Evolutionary conservation across 257 asterid genomes (phyloP), one percentile per base, ranked within the genome.

Genomic region (Ligustrum vulgare): DNA sequence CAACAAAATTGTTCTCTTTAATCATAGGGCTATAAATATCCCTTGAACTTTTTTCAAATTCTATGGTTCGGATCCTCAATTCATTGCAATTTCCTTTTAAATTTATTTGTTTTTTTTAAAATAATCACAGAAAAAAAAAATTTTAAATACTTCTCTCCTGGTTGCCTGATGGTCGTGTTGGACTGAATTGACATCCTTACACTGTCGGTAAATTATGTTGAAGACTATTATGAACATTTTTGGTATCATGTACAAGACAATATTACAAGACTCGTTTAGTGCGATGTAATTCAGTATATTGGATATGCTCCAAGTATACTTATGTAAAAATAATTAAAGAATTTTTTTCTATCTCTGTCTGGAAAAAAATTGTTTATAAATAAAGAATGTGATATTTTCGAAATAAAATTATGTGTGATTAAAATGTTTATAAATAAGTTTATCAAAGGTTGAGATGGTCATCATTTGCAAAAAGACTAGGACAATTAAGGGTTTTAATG

Each of bases 381-480:
- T 1, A 28, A 28, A 28, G 31, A 28, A 28, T 28, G 31, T 28
- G 31, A 28, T 28, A 28, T 28, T 28, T 28, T 28, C 1, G 0
- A 28, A 1, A 1, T 28, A 28, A 28, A 28, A 28, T 28, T 28
- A 28, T 28, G 31, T 28, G 31, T 28, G 31, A 28, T 28, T 28
- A 28, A 28, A 28, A 28, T 28, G 1, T 28, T 28, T 28, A 28
- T 28, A 28, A 28, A 28, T 41, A 41, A 41, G 41, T 37, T 47
- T 49, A 78, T 56, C 62, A 64, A 64, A 68, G 75, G 79, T 16
- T 69, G 76, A 77, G 54, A 79, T 77, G 49, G 70, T 79, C 80
- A 84, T 84, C 72, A 84, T 84, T 79, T 60, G 82, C 67, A 25
- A 75, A 80, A 72, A 68, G 84, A 84, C 86, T 79, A 76, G 20